Conservation (phyloP, 2,329 filamentous ascomycete species). For the Xylariales sp. region DNA sequence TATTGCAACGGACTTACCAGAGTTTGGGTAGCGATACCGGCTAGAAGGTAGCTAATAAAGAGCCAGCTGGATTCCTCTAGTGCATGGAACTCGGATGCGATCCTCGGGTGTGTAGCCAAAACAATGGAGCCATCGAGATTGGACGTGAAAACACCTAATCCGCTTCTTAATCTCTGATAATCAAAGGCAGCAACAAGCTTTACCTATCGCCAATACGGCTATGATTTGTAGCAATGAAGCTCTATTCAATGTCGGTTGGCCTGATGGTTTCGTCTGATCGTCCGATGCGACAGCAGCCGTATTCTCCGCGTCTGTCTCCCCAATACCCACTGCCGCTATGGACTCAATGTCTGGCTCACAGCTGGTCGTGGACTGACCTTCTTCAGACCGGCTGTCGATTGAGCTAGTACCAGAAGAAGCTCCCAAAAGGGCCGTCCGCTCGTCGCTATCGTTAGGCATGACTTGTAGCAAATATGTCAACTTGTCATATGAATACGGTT, state of each 20-base stretch:
- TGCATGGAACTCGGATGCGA: constrained; percentile 10
- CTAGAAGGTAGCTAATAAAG: constrained; percentile 6
- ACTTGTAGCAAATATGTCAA: too few relatives aligned
- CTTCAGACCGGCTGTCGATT: background rate
- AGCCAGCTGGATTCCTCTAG: constrained; percentile 8
- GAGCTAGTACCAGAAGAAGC: background rate
- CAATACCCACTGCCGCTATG: background rate
- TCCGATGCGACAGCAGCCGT: background rate
- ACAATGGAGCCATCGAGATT: constrained; percentile 8
- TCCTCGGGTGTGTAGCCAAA: constrained; percentile 8
- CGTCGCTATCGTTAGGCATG: background rate
- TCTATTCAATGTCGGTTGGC: background rate
- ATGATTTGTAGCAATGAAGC: constrained; percentile 2
- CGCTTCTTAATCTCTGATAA: too few relatives aligned
- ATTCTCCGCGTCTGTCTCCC: background rate
- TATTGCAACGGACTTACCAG: background rate
- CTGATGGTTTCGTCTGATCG: constrained; percentile 1
- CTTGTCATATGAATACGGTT: background rate
- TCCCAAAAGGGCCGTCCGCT: constrained; percentile 2
- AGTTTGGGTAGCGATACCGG: constrained; percentile 7
- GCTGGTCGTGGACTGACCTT: background rate
- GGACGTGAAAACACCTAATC: constrained; percentile 7
- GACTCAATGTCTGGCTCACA: background rate
- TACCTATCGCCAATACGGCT: constrained; percentile 4
- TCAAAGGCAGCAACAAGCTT: too few relatives aligned